Evolutionary conservation across 176 grass and related monocot genomes (phyloP).

Genomic region (Aegilops speltoides): DNA sequence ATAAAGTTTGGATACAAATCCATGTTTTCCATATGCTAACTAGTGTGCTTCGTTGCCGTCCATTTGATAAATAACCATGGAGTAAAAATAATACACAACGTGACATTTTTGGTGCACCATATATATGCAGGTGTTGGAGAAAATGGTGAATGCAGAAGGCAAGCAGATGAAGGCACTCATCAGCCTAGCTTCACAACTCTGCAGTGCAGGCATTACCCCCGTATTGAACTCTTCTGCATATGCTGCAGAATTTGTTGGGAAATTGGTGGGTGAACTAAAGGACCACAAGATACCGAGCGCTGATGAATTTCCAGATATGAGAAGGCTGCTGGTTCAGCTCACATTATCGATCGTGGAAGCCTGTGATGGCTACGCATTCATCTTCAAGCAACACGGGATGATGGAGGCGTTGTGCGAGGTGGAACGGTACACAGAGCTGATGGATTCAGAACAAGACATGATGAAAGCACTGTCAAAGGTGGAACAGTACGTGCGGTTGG

Average conservation of each 20-base stretch:
- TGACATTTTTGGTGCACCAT: neutral
- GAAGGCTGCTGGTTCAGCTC: neutral
- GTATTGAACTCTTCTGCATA: neutral
- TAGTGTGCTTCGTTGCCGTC: too few relatives aligned
- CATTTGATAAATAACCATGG: too few relatives aligned
- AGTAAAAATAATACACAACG: too few relatives aligned
- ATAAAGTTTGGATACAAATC: neutral
- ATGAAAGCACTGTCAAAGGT: neutral
- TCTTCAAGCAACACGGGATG: neutral
- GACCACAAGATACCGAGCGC: neutral
- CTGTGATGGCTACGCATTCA: neutral
- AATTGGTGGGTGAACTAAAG: neutral
- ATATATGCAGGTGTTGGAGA: neutral
- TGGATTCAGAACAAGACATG: too few relatives aligned
- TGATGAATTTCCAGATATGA: neutral
- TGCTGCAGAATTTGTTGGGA: neutral
- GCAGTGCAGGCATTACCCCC: neutral
- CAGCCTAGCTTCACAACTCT: neutral
- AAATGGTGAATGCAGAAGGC: neutral
- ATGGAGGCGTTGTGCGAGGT: too few relatives aligned
- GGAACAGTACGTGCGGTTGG: neutral
- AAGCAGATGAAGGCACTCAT: neutral
- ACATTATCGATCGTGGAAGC: neutral
- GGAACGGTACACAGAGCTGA: too few relatives aligned
- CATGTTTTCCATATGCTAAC: too few relatives aligned